phyloP scores from a whole-genome alignment of 2,329 filamentous ascomycete genomes.

The Scedosporium dehoogii region DNA sequence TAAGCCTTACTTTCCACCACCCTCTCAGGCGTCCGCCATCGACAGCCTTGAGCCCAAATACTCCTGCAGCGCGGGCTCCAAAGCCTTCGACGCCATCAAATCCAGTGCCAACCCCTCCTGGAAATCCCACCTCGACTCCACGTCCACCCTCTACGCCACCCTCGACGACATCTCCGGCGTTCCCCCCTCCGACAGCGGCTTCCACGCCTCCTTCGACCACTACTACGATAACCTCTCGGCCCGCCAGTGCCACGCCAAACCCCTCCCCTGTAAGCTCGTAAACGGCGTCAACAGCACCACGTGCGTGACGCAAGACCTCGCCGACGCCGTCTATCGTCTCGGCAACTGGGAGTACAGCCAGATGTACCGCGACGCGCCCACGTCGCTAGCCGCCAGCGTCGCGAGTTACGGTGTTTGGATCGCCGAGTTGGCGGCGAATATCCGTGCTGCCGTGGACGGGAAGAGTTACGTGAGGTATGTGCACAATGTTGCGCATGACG shows the following conservation, averaged over 20 bases:
- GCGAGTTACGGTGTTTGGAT: constrained; percentile 63
- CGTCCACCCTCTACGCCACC: constrained; percentile 41
- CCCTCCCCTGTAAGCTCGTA: constrained; percentile 56
- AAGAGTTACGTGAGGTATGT: constrained; percentile 40
- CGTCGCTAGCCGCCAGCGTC: constrained; percentile 51
- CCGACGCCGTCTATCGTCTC: constrained; percentile 62
- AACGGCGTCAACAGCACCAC: constrained; percentile 31
- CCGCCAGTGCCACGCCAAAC: constrained; percentile 64
- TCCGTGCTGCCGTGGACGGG: constrained; percentile 42
- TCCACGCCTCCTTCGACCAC: constrained; percentile 66
- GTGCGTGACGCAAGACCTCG: constrained; percentile 54
- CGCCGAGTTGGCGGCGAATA: constrained; percentile 57
- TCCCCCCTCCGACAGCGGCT: constrained; percentile 41
- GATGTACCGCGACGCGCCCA: constrained; percentile 58
- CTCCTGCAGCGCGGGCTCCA: constrained; percentile 43
- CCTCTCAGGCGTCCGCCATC: constrained; percentile 36
- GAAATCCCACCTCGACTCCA: constrained; percentile 51
- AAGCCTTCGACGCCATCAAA: constrained; percentile 32
- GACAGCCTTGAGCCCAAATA: constrained; percentile 72
- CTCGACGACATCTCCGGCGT: constrained; percentile 65
- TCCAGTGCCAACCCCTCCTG: constrained; percentile 39
- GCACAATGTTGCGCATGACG: constrained; percentile 77
- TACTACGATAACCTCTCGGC: constrained; percentile 80
- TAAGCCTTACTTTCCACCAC: neutral
- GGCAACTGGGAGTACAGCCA: constrained; percentile 76